Conservation (phyloP, 2,329 filamentous ascomycete genomes). For the Trichoderma lentiforme region DNA sequence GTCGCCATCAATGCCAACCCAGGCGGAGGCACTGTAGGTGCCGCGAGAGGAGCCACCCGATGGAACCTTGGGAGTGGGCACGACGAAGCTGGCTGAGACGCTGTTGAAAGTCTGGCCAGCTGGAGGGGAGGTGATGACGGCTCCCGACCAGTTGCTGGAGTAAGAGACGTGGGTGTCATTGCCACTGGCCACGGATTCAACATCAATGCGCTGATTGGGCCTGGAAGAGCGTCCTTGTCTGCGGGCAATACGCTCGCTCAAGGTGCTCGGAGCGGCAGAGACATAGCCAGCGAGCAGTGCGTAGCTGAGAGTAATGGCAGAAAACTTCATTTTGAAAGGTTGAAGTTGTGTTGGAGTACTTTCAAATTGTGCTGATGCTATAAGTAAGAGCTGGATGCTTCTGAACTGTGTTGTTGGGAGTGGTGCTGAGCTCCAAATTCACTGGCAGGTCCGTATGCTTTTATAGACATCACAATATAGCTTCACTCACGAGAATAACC, state of each 20-base stretch:
- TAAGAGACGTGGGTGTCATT: neutral
- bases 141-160: conserved; percentile 7
- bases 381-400: neutral
- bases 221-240: neutral
- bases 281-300: neutral
- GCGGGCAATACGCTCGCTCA: neutral
- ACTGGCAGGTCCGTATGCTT: neutral
- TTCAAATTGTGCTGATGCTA: neutral
- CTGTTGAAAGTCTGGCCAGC: neutral
- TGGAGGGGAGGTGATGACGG: neutral
- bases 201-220: neutral
- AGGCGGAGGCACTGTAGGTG: conserved; percentile 28
- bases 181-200: neutral
- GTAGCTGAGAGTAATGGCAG: neutral
- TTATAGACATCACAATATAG: neutral
- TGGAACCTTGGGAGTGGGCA: neutral
- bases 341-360: neutral
- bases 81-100: neutral
- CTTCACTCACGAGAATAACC: neutral
- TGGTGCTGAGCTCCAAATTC: neutral
- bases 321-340: conserved; percentile 4
- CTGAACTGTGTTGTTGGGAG: neutral
- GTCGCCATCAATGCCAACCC: conserved; percentile 45
- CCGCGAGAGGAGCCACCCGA: neutral
- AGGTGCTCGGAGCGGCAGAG: neutral